Evolutionary conservation across 306 rosid species (phyloP), one percentile per base, ranked within the genome.

Genomic region (Arachis hypogaea): DNA sequence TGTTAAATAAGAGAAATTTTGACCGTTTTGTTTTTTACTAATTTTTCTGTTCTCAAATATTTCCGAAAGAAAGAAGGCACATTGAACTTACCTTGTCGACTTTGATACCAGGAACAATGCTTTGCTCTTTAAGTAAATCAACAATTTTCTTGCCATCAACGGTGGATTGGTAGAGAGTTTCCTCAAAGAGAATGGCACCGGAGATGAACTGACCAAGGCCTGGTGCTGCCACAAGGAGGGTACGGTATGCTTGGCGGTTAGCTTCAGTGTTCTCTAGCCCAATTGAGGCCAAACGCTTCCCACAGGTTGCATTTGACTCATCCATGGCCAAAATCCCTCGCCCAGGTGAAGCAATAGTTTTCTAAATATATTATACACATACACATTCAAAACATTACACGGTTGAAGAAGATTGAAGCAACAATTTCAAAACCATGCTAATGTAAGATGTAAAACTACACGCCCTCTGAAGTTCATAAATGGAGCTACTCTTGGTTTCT

Each of bases 311-410:
- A 66, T 92, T 92, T 0, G 98, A 92, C 81, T 92, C 98, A 42
- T 92, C 98, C 98, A 92, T 92, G 18, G 98, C 98, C 93, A 92
- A 82, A 47, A 92, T 92, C 12, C 98, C 98, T 69, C 92, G 96
- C 54, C 98, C 98, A 2, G 98, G 96, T 3, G 96, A 90, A 4
- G 98, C 96, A 18, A 92, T 76, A 3, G 83, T 81, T 92, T 92
- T 92, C 98, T 92, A 76, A 38, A 61, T 16, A 66, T 77, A 63
- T 73, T 73, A 55, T 63, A 68, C 11, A 5, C 46, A 5, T 5
- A 43, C 46, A 43, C 7, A 43, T 43, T 6, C 7, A 43, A 43
- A 43, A 43, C 2, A 43, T 43, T 43, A 43, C 7, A 43, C 5
- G 5, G 7, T 43, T 6, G 1, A 43, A 43, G 8, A 43, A 43